phyloP scores from a whole-genome alignment of 352 stramenopile genomes.

The Phytopythium litorale region DNA sequence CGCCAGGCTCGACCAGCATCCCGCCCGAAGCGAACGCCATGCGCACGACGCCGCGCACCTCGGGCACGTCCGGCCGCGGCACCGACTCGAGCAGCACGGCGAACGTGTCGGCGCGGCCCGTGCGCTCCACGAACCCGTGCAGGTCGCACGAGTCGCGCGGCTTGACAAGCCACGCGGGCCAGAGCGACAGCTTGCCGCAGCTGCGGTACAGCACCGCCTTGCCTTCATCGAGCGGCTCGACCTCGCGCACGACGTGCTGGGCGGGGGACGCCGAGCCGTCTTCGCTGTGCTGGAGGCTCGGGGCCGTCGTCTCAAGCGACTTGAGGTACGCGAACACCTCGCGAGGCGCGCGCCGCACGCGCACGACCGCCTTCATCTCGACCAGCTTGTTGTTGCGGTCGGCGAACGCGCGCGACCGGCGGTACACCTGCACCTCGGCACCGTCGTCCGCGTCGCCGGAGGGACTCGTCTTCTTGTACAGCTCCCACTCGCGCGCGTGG shows the following conservation, averaged over 20 bases:
- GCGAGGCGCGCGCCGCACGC: conserved; percentile 35
- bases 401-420: conserved; percentile 33
- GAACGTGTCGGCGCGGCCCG: conserved; percentile 54
- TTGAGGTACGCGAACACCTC: conserved; percentile 62
- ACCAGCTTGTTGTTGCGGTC: conserved; percentile 27
- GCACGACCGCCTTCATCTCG: conserved; percentile 71
- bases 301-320: conserved; percentile 43
- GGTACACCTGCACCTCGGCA: conserved; percentile 28
- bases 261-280: conserved; percentile 21
- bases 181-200: conserved; percentile 70
- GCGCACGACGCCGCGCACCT: conserved; percentile 60
- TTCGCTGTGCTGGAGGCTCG: conserved; percentile 7
- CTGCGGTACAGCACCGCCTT: conserved; percentile 63
- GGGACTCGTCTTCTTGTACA: conserved; percentile 23
- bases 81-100: conserved; percentile 69
- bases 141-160: conserved; percentile 76
- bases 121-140: conserved; percentile 74
- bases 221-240: conserved; percentile 66
- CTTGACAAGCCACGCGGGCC: conserved; percentile 76
- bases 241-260: conserved; percentile 32
- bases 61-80: conserved; percentile 56
- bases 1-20: conserved; percentile 56
- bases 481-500: conserved; percentile 37
- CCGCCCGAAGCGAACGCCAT: conserved; percentile 74
- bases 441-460: conserved; percentile 12